phyloP scores from a whole-genome alignment of 2,329 filamentous ascomycete species.

The Aspergillus proliferans region DNA sequence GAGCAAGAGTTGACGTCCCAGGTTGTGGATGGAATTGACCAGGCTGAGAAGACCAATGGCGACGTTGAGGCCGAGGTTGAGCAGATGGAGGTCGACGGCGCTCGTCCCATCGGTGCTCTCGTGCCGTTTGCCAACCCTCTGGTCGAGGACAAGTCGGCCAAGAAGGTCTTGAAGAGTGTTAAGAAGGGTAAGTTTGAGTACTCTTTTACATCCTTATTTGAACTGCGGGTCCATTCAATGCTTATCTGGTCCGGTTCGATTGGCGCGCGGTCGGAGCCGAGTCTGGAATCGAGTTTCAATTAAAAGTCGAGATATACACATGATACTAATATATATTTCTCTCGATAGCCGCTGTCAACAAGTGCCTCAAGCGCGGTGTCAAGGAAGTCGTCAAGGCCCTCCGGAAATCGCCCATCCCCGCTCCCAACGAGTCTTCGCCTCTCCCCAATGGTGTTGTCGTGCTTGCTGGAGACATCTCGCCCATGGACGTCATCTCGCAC shows the following conservation, averaged over 20 bases:
- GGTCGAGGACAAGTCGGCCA: conserved; percentile 46
- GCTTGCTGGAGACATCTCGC: conserved; percentile 94
- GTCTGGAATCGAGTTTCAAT: neutral
- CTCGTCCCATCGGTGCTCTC: conserved; percentile 39
- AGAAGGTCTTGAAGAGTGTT: conserved; percentile 48
- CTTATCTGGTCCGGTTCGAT: neutral
- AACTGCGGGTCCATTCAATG: neutral
- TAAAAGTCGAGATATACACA: neutral
- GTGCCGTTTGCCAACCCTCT: conserved; percentile 47
- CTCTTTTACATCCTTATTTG: conserved; percentile 1
- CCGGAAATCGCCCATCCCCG: conserved; percentile 74
- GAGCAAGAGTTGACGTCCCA: conserved; percentile 35
- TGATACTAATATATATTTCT: conserved; percentile 1
- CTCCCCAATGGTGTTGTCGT: conserved; percentile 71
- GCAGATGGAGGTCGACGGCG: conserved; percentile 18
- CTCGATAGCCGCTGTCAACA: conserved; percentile 76
- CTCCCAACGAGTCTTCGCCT: conserved; percentile 55
- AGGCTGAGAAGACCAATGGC: conserved; percentile 20
- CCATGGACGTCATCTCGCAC: conserved; percentile 97
- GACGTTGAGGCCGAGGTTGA: conserved; percentile 19
- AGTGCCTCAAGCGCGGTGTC: conserved; percentile 92
- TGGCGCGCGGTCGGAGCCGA: neutral
- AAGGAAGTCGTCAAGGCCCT: conserved; percentile 99
- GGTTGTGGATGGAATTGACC: conserved; percentile 30
- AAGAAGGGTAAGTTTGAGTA: conserved; percentile 40